phyloP scores from a whole-genome alignment of 2,329 filamentous ascomycete species.

The Thyridium curvatum region DNA sequence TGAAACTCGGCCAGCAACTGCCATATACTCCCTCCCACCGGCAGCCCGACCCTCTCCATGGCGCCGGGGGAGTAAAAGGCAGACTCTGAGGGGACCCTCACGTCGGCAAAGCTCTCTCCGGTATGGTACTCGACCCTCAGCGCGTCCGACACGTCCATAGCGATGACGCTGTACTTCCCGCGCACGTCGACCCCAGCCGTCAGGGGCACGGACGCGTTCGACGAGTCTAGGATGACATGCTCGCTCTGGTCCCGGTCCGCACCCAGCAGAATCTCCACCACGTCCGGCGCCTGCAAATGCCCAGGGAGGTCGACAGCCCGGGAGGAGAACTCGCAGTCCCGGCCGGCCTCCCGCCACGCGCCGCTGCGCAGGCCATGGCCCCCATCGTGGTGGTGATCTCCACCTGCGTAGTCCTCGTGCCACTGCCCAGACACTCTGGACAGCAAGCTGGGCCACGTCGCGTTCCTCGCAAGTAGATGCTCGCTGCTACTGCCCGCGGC shows the following conservation, averaged over 20 bases:
- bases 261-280: conserved; percentile 51
- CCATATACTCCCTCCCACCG: conserved; percentile 32
- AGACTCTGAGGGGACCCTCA: conserved; percentile 11
- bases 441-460: conserved; percentile 25
- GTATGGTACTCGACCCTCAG: conserved; percentile 51
- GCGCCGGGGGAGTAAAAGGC: too few species aligned
- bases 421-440: conserved; percentile 9
- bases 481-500: conserved; percentile 8
- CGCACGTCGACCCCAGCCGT: conserved; percentile 37
- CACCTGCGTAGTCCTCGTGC: too few species aligned
- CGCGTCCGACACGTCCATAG: conserved; percentile 52
- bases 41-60: neutral
- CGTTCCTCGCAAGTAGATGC: conserved; percentile 18
- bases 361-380: too few species aligned
- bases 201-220: conserved; percentile 41
- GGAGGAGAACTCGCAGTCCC: conserved; percentile 27
- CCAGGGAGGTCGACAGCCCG: conserved; percentile 35
- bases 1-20: conserved; percentile 42
- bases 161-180: conserved; percentile 70
- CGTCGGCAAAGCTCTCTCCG: conserved; percentile 33
- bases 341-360: conserved; percentile 13
- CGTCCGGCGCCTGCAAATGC: conserved; percentile 42
- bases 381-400: neutral
- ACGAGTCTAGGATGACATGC: conserved; percentile 53
- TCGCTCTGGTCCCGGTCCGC: conserved; percentile 30